Conservation (phyloP, 345 rosid genomes). For the Lumnitzera racemosa region DNA sequence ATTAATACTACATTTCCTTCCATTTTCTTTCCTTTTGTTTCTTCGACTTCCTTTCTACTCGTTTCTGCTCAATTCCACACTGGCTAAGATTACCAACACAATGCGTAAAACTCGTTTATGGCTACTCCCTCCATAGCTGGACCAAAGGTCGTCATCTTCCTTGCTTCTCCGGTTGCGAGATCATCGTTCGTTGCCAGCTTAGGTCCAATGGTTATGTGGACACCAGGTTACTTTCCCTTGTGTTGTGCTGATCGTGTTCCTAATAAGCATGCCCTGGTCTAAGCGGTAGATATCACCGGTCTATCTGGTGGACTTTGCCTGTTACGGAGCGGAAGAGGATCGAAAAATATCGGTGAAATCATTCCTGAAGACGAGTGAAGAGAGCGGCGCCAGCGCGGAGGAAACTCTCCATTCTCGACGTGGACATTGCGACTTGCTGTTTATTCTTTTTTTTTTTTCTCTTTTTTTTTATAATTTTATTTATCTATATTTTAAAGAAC, state of each 20-base stretch:
- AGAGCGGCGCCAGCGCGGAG: conserved; percentile 38
- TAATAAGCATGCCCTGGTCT: conserved; percentile 24
- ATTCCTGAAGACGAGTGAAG: conserved; percentile 53
- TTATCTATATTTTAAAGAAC: too few relatives aligned
- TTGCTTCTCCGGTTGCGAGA: too few relatives aligned
- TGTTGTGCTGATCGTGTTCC: conserved; percentile 23
- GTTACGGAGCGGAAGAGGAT: conserved; percentile 55
- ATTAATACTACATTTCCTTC: too few relatives aligned
- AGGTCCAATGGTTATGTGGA: conserved; percentile 30
- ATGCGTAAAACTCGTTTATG: conserved; percentile 75
- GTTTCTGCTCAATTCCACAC: too few relatives aligned
- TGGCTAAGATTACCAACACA: not conserved
- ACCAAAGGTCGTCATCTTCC: conserved; percentile 27
- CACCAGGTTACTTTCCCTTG: conserved; percentile 32
- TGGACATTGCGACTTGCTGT: conserved; percentile 18
- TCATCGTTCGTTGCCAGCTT: conserved; percentile 44
- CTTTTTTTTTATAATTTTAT: too few relatives aligned
- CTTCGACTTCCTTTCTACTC: too few relatives aligned
- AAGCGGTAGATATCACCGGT: conserved; percentile 49
- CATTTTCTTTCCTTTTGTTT: too few relatives aligned
- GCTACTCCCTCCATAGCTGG: conserved; percentile 49
- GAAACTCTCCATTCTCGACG: conserved; percentile 46
- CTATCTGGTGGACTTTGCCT: conserved; percentile 65
- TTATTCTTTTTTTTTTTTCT: too few relatives aligned
- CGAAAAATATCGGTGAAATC: conserved; percentile 43